Evolutionary conservation across 257 asterid genomes (phyloP).

Genomic region (Haberlea rhodopensis): DNA sequence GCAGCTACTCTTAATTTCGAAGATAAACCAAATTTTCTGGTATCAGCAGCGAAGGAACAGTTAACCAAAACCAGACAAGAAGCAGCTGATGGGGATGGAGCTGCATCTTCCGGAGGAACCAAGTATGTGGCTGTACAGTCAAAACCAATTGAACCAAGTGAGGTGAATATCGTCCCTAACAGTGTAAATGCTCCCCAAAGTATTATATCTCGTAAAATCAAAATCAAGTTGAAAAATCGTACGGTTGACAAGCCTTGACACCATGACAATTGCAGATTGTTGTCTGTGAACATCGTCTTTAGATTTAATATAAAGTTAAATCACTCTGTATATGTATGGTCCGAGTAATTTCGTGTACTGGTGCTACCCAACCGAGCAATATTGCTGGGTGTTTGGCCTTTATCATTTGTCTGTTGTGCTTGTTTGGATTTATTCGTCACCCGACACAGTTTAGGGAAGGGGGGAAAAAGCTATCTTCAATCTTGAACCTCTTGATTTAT

Average conservation of each 20-base stretch:
- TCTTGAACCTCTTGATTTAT: too few relatives aligned
- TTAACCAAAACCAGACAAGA: slow-evolving; percentile 31
- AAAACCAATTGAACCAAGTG: slow-evolving; percentile 35
- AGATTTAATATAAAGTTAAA: slow-evolving; percentile 1
- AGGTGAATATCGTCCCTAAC: slow-evolving; percentile 36
- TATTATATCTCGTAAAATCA: slow-evolving; percentile 57
- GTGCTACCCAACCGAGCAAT: not conserved
- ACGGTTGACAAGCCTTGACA: slow-evolving; percentile 48
- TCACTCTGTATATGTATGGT: too few relatives aligned
- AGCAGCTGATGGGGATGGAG: slow-evolving; percentile 23
- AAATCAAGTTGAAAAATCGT: slow-evolving; percentile 72
- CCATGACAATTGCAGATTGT: not conserved
- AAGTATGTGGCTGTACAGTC: slow-evolving; percentile 23
- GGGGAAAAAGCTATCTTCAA: too few relatives aligned
- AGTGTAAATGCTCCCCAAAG: slow-evolving; percentile 36
- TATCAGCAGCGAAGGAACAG: slow-evolving; percentile 19
- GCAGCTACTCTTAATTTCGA: slow-evolving; percentile 21
- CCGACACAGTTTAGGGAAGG: not conserved
- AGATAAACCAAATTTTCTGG: slow-evolving; percentile 21
- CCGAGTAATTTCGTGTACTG: not conserved
- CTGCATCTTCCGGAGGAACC: slow-evolving; percentile 27
- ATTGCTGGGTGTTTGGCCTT: not conserved
- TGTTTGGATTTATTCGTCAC: too few relatives aligned
- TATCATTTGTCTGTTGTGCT: too few relatives aligned
- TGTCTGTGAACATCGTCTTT: slow-evolving; percentile 10